A percentile compares a stretch with the other conserved stretches of the same genome.
phyloP scores from a whole-genome alignment of 805 yeast genomes.

The Barnettozyma pratensis region DNA sequence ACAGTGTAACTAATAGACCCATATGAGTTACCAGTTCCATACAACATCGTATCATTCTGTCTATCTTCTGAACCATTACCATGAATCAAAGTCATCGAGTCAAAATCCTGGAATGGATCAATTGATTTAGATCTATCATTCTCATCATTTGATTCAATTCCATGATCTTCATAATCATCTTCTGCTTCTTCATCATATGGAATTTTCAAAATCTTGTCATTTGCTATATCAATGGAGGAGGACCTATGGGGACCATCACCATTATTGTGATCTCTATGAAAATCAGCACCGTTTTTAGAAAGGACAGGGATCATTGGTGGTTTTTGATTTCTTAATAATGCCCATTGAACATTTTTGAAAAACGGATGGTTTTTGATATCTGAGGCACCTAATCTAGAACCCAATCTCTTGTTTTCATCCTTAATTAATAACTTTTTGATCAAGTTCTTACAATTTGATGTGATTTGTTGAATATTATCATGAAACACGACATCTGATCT shows the following conservation, averaged over 20 bases:
- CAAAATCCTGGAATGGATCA: slow-evolving; percentile 84
- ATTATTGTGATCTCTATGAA: slow-evolving; percentile 28
- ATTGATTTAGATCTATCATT: slow-evolving; percentile 9
- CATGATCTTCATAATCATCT: slow-evolving; percentile 17
- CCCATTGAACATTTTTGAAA: slow-evolving; percentile 93
- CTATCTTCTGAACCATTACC: slow-evolving; percentile 39
- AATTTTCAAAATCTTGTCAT: slow-evolving; percentile 19
- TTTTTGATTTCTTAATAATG: slow-evolving; percentile 80
- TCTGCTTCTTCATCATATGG: slow-evolving; percentile 7
- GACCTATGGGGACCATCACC: slow-evolving; percentile 15
- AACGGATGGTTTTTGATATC: slow-evolving; percentile 90
- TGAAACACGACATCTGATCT: slow-evolving; percentile 80
- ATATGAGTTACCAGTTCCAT: slow-evolving; percentile 38
- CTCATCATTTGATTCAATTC: not conserved
- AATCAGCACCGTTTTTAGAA: slow-evolving; percentile 47
- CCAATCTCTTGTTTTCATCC: slow-evolving; percentile 84
- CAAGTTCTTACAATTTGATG: slow-evolving; percentile 73
- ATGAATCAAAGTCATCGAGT: slow-evolving; percentile 81
- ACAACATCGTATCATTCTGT: slow-evolving; percentile 40
- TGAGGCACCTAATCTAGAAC: slow-evolving; percentile 91
- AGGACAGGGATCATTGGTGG: slow-evolving; percentile 95
- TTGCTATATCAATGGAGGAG: slow-evolving; percentile 26
- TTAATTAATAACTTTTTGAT: slow-evolving; percentile 80
- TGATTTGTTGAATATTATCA: slow-evolving; percentile 51
- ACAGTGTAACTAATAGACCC: slow-evolving; percentile 38